These are phyloP conservation scores for Andrographis paniculata DNA, from an alignment of 305 asterid genomes.

Conservation along the genomic window DNA sequence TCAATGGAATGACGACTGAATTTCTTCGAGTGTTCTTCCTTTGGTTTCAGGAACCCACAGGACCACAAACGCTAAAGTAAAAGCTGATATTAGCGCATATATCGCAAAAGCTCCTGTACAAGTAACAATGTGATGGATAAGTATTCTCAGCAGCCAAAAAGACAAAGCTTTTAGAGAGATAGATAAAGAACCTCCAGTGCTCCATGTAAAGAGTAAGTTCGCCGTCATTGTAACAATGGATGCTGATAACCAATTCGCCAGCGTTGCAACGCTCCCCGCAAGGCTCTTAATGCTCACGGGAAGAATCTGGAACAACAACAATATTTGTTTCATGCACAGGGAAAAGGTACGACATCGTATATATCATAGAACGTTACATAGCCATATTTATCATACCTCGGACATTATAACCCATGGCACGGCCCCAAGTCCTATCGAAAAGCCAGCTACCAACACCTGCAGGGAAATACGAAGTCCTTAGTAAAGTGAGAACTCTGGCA, in stretches of 20 bases:
- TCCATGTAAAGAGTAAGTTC: slow-evolving; percentile 74
- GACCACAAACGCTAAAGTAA: slow-evolving; percentile 46
- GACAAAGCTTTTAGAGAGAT: slow-evolving; percentile 15
- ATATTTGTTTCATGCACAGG: too few species aligned
- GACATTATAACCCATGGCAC: slow-evolving; percentile 93
- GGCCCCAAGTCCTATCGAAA: slow-evolving; percentile 77
- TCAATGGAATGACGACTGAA: slow-evolving; percentile 46
- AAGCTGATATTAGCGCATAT: slow-evolving; percentile 47
- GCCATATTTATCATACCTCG: slow-evolving; percentile 40
- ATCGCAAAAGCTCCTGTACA: slow-evolving; percentile 68
- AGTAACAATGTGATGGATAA: neutral
- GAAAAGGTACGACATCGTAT: neutral
- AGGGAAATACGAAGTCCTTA: slow-evolving; percentile 5
- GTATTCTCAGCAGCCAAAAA: neutral
- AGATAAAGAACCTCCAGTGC: slow-evolving; percentile 63
- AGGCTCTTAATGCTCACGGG: slow-evolving; percentile 82
- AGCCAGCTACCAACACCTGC: slow-evolving; percentile 73
- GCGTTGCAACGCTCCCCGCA: slow-evolving; percentile 87
- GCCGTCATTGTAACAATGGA: slow-evolving; percentile 74
- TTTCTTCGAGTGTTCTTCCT: slow-evolving; percentile 86
- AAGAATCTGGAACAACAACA: slow-evolving; percentile 53
- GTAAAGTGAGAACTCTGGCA: neutral
- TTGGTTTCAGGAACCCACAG: slow-evolving; percentile 87
- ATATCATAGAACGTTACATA: neutral
- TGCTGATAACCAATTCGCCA: slow-evolving; percentile 75